Evolutionary conservation across 108 stramenopile species (phyloP), one percentile per base, ranked within the genome.

Genomic region (Cyclotella cryptica): DNA sequence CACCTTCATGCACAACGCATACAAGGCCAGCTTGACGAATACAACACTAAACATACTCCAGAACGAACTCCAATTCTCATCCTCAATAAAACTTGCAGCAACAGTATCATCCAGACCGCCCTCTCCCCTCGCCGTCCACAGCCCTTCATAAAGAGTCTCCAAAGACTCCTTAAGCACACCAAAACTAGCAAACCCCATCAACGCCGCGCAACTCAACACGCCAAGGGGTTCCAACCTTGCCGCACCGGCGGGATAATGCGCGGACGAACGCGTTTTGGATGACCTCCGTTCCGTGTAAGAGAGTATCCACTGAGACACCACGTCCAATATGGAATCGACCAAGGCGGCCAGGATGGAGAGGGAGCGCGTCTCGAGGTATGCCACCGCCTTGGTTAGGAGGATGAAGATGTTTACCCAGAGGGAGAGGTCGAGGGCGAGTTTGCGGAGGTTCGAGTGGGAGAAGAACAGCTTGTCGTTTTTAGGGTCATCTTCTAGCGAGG

Each of bases 181-280:
- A 61, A 97, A 92, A 46, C 85, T 87, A 18, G 95, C 97, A 85
- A 97, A 94, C 13, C 95, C 96, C 97, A 98, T 98, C 11, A 98
- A 59, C 10, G 96, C 92, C 21, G 98, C 96, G 72, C 96, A 96
- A 10, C 93, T 93, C 60, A 98, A 81, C 26, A 97, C 96, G 10
- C 96, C 96, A 40, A 98, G 78, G 13, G 98, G 95, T 85, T 98
- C 98, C 52, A 98, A 72, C 69, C 98, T 87, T 11, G 84, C 69
- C 9, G 96, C 92, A 11, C 98, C 98, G 4, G 95, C 96, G 1
- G 98, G 98, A 84, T 97, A 98, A 61, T 88, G 83, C 10, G 93
- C 96, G 18, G 87, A 87, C 22, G 82, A 81, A 17, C 93, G 91
- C 42, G 90, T 78, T 65, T 88, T 81, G 18, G 69, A 80, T n/a